Conservation (phyloP, 768 basidiomycete species). For the Pholiota molesta region DNA sequence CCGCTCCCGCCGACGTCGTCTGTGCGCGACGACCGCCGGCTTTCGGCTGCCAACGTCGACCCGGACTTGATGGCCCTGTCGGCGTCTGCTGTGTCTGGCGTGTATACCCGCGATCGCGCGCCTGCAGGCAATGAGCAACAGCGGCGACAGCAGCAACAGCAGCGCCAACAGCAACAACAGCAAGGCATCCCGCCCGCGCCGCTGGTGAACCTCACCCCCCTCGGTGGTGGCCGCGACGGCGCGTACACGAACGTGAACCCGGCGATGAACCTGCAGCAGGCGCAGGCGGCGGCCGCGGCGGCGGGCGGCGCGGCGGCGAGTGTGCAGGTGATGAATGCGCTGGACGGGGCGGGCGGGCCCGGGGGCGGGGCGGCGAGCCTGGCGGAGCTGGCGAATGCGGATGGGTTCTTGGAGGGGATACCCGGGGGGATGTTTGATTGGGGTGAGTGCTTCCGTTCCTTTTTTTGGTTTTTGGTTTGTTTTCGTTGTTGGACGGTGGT, state of each 20-base stretch:
- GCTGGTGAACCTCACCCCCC: constrained; percentile 62
- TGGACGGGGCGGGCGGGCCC: constrained; percentile 68
- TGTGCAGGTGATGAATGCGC: constrained; percentile 78
- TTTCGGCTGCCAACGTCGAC: neutral
- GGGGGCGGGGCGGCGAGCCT: constrained; percentile 52
- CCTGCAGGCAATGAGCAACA: neutral
- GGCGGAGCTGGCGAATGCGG: constrained; percentile 67
- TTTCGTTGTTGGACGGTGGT: neutral
- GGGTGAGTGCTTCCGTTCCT: constrained; percentile 47
- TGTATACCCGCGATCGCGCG: neutral
- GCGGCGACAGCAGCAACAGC: constrained; percentile 13
- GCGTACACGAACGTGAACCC: constrained; percentile 71
- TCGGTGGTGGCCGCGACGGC: constrained; percentile 35
- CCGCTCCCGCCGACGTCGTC: constrained; percentile 13
- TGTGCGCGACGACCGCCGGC: constrained; percentile 7
- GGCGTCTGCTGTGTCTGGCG: neutral
- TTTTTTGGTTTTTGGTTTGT: neutral
- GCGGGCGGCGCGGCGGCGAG: constrained; percentile 41
- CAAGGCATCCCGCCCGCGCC: constrained; percentile 25
- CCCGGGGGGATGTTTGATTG: constrained; percentile 89
- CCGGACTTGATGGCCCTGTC: neutral
- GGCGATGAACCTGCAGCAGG: constrained; percentile 56
- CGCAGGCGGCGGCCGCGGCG: constrained; percentile 30
- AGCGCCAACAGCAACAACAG: constrained; percentile 13
- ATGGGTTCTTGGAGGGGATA: constrained; percentile 77